phyloP scores from a whole-genome alignment of 768 basidiomycete species.

The Podaxis carcinomalis region DNA sequence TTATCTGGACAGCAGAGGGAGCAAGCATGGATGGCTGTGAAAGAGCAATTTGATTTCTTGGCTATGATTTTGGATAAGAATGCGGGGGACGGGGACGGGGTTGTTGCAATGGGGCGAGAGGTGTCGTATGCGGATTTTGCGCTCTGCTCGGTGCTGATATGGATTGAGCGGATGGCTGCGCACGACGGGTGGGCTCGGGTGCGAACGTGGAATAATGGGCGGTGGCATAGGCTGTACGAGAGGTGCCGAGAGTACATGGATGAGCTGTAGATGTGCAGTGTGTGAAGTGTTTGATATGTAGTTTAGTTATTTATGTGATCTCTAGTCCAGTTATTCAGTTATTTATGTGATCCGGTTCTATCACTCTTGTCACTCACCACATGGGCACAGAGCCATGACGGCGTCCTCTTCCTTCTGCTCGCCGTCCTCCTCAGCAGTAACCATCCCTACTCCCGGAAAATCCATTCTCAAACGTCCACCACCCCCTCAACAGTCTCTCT shows the following conservation, averaged over 20 bases:
- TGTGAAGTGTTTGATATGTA: constrained; percentile 1
- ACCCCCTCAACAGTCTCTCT: constrained; percentile 61
- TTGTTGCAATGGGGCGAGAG: constrained; percentile 61
- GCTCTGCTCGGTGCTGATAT: constrained; percentile 65
- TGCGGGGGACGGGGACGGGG: constrained; percentile 53
- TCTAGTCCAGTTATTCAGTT: constrained; percentile 4
- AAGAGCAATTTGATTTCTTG: constrained; percentile 64
- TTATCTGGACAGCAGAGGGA: constrained; percentile 46
- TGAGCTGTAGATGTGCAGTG: constrained; percentile 37
- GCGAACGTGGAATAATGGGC: constrained; percentile 63
- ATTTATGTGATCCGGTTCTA: neutral
- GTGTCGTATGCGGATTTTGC: constrained; percentile 74
- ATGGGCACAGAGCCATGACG: constrained; percentile 16
- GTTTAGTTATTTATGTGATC: constrained; percentile 3
- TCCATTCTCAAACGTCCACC: constrained; percentile 79
- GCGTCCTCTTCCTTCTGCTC: constrained; percentile 28
- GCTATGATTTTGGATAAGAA: constrained; percentile 69
- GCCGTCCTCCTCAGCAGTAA: constrained; percentile 78
- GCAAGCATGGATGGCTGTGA: constrained; percentile 59
- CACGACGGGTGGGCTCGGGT: constrained; percentile 70
- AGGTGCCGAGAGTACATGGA: constrained; percentile 67
- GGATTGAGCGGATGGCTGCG: constrained; percentile 71
- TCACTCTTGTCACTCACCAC: neutral
- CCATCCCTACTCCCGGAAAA: constrained; percentile 74
- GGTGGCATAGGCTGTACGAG: constrained; percentile 62